Evolutionary conservation across 805 yeast genomes (phyloP).

Genomic region (Hanseniaspora hatyaiensis): DNA sequence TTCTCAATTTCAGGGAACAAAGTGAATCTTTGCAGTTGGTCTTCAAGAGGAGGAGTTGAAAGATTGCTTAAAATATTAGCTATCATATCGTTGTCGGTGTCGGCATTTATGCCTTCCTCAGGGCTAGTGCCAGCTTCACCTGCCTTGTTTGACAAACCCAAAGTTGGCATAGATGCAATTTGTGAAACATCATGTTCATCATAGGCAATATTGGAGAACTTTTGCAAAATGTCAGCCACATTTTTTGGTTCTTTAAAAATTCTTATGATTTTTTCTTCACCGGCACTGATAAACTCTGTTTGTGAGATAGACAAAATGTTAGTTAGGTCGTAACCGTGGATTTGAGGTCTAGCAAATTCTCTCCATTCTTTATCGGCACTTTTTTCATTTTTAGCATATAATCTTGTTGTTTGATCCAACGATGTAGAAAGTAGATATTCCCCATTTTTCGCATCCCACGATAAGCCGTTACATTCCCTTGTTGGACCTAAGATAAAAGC

Average conservation of each 20-base stretch:
- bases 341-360: constrained; percentile 93
- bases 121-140: constrained; percentile 37
- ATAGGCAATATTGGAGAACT: constrained; percentile 39
- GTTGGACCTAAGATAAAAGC: constrained; percentile 68
- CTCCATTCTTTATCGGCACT: constrained; percentile 47
- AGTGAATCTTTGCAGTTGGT: constrained; percentile 79
- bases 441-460: constrained; percentile 60
- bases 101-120: constrained; percentile 33
- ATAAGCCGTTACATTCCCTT: constrained; percentile 60
- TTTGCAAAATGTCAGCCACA: constrained; percentile 50
- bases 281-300: constrained; percentile 74
- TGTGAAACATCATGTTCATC: constrained; percentile 45
- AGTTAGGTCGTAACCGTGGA: constrained; percentile 95
- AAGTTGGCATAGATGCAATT: constrained; percentile 80
- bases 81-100: constrained; percentile 33
- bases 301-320: constrained; percentile 52
- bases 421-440: constrained; percentile 62
- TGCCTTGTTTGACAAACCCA: constrained; percentile 88
- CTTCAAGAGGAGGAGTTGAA: constrained; percentile 68
- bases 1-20: constrained; percentile 93
- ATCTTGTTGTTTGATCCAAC: constrained; percentile 83
- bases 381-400: constrained; percentile 41
- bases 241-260: constrained; percentile 80
- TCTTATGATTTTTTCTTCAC: constrained; percentile 86
- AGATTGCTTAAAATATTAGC: constrained; percentile 39